Base-by-base conservation (phyloP, 2,329 filamentous ascomycete genomes). In the Colletotrichum neosansevieriae region DNA sequence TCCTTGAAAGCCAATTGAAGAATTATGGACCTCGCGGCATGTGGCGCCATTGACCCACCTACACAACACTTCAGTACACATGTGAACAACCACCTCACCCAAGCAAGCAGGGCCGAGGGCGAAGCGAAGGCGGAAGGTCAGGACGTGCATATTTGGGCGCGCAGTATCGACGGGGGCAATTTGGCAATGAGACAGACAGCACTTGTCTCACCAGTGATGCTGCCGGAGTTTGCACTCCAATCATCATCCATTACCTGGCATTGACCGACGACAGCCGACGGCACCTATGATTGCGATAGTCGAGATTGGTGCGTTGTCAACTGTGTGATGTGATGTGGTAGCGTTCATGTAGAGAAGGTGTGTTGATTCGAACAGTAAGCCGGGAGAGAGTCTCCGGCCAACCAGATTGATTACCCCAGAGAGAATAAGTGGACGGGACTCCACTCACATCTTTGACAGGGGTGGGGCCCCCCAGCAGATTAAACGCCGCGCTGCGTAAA, bases 331-430 rank as follows among this genome's bases (percentile, higher is more conserved):
- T 10, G 29, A 32, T 24, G 29, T 50, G 47, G 13, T 50, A 24
- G 9, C 34, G 34, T 10, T 38, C 9, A 10, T 21, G 24, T 32
- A 51, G 19, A 5, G 42, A 6, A 3, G n/a, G 44, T 47, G 49
- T 21, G n/a, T 58, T 47, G 42, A 34, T 34, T 21, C 15, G 21
- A 58, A 29, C 13, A 58, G 17, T 45, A 24, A 51, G 32, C 49
- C 66, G 66, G 66, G 61, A 24, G 17, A 69, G 61, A 65, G 66
- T 69, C 61, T 69, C 66, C 66, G 66, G 54, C 54, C 53, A 44
- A 58, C 64, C 36, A 67, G 45, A 42, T 21, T 15, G 60, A 44
- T 42, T 47, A 38, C 40, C 21, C 40, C 11, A 21, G 21, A 21
- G 21, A 21, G 21, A 4, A 4, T 21, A 21, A 21, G 21, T 21